phyloP scores from a whole-genome alignment of 805 yeast genomes.

The Saccharomycodes ludwigii region DNA sequence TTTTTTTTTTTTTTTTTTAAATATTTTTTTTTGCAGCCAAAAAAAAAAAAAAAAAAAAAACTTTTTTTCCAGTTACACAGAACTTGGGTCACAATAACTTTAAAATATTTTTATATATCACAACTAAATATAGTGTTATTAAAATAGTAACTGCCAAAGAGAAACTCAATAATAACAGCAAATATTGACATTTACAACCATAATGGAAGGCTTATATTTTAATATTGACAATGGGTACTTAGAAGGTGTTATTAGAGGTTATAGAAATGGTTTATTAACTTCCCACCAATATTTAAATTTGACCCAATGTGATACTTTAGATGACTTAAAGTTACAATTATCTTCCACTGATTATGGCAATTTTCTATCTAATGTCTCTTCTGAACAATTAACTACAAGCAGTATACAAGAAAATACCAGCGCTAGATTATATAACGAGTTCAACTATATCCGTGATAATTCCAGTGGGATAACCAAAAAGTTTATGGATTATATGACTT shows the following conservation, averaged over 20 bases:
- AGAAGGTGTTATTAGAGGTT: constrained; percentile 93
- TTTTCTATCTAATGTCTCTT: constrained; percentile 69
- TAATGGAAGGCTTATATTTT: constrained; percentile 89
- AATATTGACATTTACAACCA: background rate
- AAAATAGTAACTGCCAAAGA: too few relatives aligned
- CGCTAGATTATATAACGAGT: constrained; percentile 66
- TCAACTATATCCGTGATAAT: constrained; percentile 74
- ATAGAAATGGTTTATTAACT: constrained; percentile 70
- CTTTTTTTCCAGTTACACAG: too few relatives aligned
- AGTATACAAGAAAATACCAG: constrained; percentile 73
- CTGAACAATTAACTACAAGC: constrained; percentile 68
- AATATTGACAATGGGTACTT: constrained; percentile 83
- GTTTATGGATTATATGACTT: constrained; percentile 85
- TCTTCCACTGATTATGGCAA: constrained; percentile 95
- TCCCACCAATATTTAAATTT: constrained; percentile 77
- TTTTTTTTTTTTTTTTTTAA: too few relatives aligned
- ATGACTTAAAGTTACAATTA: constrained; percentile 85
- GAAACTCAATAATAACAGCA: too few relatives aligned
- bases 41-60: too few relatives aligned
- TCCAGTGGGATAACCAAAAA: constrained; percentile 68
- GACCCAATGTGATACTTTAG: constrained; percentile 91
- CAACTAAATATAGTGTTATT: too few relatives aligned
- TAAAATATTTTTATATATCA: too few relatives aligned
- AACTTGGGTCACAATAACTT: too few relatives aligned
- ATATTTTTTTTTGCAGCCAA: too few relatives aligned